Evolutionary conservation across 1,284 basidiomycete genomes (phyloP), one percentile per base, ranked within the genome.

Genomic region (Cutaneotrichosporon sp.): DNA sequence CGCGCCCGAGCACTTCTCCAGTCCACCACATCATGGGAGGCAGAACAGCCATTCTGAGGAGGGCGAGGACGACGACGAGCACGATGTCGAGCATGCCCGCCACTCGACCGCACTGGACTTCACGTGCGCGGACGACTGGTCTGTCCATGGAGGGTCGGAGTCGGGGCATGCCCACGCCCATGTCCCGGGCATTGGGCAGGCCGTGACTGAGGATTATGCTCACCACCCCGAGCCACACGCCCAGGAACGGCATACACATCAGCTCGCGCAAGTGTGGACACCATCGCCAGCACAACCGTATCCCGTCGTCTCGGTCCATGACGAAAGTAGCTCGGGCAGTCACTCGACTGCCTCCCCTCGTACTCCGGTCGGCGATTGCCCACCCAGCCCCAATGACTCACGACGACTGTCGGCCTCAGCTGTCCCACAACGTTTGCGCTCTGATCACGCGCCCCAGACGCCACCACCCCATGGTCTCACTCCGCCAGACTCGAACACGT

Each of bases 81-180:
- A 41, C 38, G 10, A 41, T 22, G 22, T 22, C 22, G 24, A 41
- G 12, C n/a, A 14, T 12, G 14, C 38, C 8, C 38, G 38, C 11
- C 38, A n/a, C 17, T 44, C 42, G 19, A 22, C 29, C 9, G 27
- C 42, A 4, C 27, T 20, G 19, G 42, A 44, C 42, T 44, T 44
- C 33, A 44, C 42, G 42, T 29, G 42, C 11, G 10, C 20, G 27
- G 42, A 44, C 42, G 42, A 44, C 20, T 44, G 42, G 42, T 32
- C 27, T 16, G 42, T 44, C 5, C 29, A 29, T 29, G 42, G 42
- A n/a, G n/a, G n/a, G n/a, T n/a, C n/a, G n/a, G n/a, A n/a, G n/a
- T n/a, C n/a, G n/a, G n/a, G n/a, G n/a, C n/a, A n/a, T n/a, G n/a
- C 11, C 11, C 38, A 41, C 1, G 7, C 17, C 17, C 2, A 9